Conservation (phyloP, 345 rosid genomes). For the Eucalyptus sp. region DNA sequence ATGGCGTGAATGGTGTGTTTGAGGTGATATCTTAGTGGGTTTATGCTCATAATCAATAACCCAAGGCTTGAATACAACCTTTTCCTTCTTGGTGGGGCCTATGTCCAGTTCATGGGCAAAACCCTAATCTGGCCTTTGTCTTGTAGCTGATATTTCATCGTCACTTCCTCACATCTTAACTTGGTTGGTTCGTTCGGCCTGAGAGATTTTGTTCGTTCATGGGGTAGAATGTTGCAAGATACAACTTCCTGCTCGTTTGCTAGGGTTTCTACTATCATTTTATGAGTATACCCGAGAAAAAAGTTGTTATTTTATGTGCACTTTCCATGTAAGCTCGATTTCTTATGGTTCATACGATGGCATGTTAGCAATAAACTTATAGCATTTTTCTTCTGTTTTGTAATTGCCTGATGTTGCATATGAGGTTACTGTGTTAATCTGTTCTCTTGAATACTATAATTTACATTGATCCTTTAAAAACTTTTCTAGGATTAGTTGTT, state of each 20-base stretch:
- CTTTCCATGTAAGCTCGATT: neutral
- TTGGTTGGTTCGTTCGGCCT: neutral
- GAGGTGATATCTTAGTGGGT: neutral
- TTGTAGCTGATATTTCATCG: neutral
- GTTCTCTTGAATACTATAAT: neutral
- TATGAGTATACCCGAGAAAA: neutral
- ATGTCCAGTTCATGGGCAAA: neutral
- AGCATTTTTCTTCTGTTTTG: neutral
- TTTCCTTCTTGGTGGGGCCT: neutral
- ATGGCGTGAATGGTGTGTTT: neutral
- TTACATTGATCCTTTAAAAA: neutral
- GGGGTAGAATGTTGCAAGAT: neutral
- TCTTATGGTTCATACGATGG: neutral
- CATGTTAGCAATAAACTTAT: neutral
- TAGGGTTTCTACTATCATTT: neutral
- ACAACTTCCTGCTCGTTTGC: neutral
- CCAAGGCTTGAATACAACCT: neutral
- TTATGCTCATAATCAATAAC: neutral
- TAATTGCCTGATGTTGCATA: neutral
- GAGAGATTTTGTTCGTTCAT: neutral
- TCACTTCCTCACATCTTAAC: neutral
- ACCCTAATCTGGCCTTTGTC: neutral
- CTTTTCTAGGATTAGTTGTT: neutral
- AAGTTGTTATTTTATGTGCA: neutral
- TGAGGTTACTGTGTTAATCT: neutral